Base-by-base conservation (phyloP, 169 alveolate species). In the Plasmodium fragile region DNA sequence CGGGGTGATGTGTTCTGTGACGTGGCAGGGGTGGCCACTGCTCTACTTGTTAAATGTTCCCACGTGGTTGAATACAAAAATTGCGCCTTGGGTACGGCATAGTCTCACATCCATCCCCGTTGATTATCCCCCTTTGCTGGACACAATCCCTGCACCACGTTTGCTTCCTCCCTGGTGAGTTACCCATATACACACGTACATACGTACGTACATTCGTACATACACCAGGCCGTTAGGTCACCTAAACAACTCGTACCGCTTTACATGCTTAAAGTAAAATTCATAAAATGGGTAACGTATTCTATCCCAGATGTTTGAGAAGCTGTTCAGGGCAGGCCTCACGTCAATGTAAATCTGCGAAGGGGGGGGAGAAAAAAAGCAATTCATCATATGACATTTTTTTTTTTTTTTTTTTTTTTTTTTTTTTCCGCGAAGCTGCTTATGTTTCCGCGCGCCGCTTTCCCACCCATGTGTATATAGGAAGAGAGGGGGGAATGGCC, bases 251-350 rank as follows among this genome's bases (percentile, higher is more conserved):
- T 87, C 75, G 52, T 87, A 25, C 71, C 81, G 79, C 81, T 87
- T 87, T 7, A 87, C 43, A 52, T 87, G 36, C 28, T 87, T 87
- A 87, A 87, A 87, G 45, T 87, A 87, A 34, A 72, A 43, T 43
- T 87, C 93, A 41, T 87, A 87, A 78, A 87, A 87, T n/a, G 93
- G 93, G 75, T 87, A 87, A 28, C 93, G 93, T 18, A 96, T 59
- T 70, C 95, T 70, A 30, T 97, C 98, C 92, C 83, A 92, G 28
- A 97, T 45, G 49, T 95, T 95, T 39, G 95, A 92, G 36, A 92
- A 92, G 49, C 95, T 94, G 81, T 96, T 96, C 71, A 97, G 77
- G 22, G 98, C 98, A 0, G 98, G 98, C 22, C 98, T 80, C 1
- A 96, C 96, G 52, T 95, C 98, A 59, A 96, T 90, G 59, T 93